Percentiles rank a stretch among this genome's conserved stretches.
These are phyloP conservation scores for Penicillium bovifimosum DNA, from an alignment of 495 filamentous ascomycete genomes.

Conservation along the genomic window DNA sequence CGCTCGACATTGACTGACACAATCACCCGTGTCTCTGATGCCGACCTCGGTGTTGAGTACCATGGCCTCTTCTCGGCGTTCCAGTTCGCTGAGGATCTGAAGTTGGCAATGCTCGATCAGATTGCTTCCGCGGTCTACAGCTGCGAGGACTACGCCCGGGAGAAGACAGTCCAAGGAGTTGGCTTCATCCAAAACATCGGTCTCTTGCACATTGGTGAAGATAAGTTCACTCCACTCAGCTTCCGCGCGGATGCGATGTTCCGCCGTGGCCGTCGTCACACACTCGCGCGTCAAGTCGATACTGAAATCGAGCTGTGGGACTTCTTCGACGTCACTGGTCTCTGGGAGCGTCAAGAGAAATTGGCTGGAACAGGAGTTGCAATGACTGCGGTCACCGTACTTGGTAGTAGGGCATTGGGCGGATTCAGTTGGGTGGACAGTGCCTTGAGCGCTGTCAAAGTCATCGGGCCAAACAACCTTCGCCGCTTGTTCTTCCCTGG, in stretches of 20 bases:
- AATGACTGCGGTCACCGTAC: slow-evolving; percentile 81
- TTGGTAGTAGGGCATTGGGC: slow-evolving; percentile 75
- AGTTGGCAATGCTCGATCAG: slow-evolving; percentile 82
- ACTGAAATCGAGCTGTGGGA: slow-evolving; percentile 84
- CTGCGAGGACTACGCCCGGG: slow-evolving; percentile 81
- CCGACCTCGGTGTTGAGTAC: slow-evolving; percentile 75
- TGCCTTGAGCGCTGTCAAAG: slow-evolving; percentile 66
- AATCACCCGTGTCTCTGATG: slow-evolving; percentile 69
- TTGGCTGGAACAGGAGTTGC: slow-evolving; percentile 88
- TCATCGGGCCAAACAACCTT: slow-evolving; percentile 80
- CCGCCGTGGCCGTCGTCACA: slow-evolving; percentile 64
- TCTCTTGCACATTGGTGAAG: slow-evolving; percentile 74
- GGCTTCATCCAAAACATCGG: slow-evolving; percentile 82
- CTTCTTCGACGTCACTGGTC: slow-evolving; percentile 79
- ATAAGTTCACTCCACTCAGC: slow-evolving; percentile 74
- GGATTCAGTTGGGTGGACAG: slow-evolving; percentile 87
- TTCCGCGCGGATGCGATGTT: slow-evolving; percentile 94
- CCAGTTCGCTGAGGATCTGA: slow-evolving; percentile 89
- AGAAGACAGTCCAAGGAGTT: slow-evolving; percentile 74
- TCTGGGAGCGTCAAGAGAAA: slow-evolving; percentile 92
- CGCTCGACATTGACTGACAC: slow-evolving; percentile 63
- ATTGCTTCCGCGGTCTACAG: slow-evolving; percentile 69
- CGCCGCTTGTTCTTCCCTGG: slow-evolving; percentile 77
- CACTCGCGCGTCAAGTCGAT: slow-evolving; percentile 75
- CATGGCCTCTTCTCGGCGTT: slow-evolving; percentile 80